Base-by-base conservation (phyloP, 805 yeast genomes). In the Candida stauntonica region DNA sequence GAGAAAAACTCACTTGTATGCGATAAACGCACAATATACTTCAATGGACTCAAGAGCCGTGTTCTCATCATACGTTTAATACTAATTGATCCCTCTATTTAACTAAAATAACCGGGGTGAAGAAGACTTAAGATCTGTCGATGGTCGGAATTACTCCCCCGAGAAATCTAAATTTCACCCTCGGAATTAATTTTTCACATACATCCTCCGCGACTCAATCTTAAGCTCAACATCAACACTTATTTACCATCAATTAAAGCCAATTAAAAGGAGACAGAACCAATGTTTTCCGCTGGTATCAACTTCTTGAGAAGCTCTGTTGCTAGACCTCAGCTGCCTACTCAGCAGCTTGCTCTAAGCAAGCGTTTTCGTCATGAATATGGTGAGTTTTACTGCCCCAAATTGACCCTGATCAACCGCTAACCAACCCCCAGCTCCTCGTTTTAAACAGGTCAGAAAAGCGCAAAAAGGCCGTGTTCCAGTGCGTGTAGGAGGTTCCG, bases 381-480 rank as follows among this genome's bases (percentile, higher is more conserved):
- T 30, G 49, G 51, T 46, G 21, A 29, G 51, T 39, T 36, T 12
- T n/a, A 17, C 24, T 6, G 7, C 9, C 7, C 29, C 27, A 28
- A n/a, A 13, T 8, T 26, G 4, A 3, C 15, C n/a, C n/a, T n/a
- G n/a, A n/a, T n/a, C n/a, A n/a, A n/a, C n/a, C n/a, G n/a, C n/a
- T n/a, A n/a, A 5, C 5, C 33, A 14, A 13, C 4, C 16, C 21
- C 4, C 37, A 44, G 57, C 60, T 6, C 60, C 60, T 35, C 47
- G 60, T 37, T 56, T 56, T 48, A 56, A 51, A 26, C 41, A 50
- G 19, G 38, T 50, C 17, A 71, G 76, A 52, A 91, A 91, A 62
- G 85, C 86, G 34, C 88, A 86, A 63, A 93, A 93, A 61, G 99
- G 99, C 19, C 73, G 97, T 51, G 96, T 93, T 6, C 77, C 94